Evolutionary conservation across 495 filamentous ascomycete species (phyloP), one percentile per base, ranked within the genome.

Genomic region (Aspergillus baeticus): DNA sequence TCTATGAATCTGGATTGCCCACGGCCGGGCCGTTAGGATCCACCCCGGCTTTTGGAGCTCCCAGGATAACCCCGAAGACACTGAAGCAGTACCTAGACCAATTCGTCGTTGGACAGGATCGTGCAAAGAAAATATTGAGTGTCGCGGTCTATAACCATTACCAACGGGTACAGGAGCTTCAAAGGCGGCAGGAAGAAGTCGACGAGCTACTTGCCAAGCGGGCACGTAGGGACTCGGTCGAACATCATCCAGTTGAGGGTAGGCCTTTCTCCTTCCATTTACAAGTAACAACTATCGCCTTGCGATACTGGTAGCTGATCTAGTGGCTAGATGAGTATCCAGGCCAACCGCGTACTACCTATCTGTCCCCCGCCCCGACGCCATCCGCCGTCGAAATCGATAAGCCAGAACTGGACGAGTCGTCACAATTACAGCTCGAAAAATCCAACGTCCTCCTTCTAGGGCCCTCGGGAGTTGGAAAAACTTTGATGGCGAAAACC

Each of bases 71-170:
- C n/a, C 91, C 90, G 3, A 84, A 81, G 55, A 77, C 84, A 55
- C 76, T 98, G 61, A 98, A 98, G 72, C 81, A 90, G 61, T 89
- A 96, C 66, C 84, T 98, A 10, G 95, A 98, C 65, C 88, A 93
- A 66, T 98, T 91, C 69, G 93, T 98, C 6, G 93, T 98, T 6
- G 95, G 95, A 20, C 94, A 98, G 68, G 89, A 96, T 62, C 86
- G 90, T 46, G 90, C 94, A n/a, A 98, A 98, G 80, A 94, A 94
- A 68, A 88, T 92, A 21, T 81, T 97, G 48, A 93, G 90, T 59
- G 87, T 92, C 10, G 91, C 92, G 3, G 89, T 98, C n/a, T 97
- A 91, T 71, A 96, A 97, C 73, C 94, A 98, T 64, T 98, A 96
- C 67, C 92, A 96, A 73, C 81, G 88, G 35, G 82, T 96, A 56